Base-by-base conservation (phyloP, 768 basidiomycete species). In the Amanita rimosa region DNA sequence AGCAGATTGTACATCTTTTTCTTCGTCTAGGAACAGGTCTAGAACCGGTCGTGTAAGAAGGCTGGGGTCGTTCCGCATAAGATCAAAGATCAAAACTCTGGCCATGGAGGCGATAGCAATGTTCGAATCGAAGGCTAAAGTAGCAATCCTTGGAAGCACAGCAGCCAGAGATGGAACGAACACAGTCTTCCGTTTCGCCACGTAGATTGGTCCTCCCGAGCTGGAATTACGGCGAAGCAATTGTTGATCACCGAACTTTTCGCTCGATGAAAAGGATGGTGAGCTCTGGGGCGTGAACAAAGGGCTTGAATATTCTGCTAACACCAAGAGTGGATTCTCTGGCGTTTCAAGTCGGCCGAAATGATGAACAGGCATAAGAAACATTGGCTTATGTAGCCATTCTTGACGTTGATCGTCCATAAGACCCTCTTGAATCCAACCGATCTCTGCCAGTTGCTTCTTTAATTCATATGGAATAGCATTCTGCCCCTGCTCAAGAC, bases 11-110 rank as follows among this genome's bases (percentile, higher is more conserved):
- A 79, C 59, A 40, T 75, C 71, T 38, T 68, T 66, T 29, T 72
- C 65, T 17, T 77, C 71, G 8, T 73, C 76, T 3, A 71, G 67
- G 14, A 88, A 64, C 14, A 73, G 62, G 53, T 85, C 83, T 40
- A 86, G 67, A 11, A 79, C 62, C 16, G 82, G 76, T 8, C 84
- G 74, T 10, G 75, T 68, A 24, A 88, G 64, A n/a, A 86, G 66
- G 13, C 70, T 69, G 4, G 85, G 81, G 55, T 90, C 86, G 56
- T 86, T 83, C 17, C 85, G 74, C 77, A 88, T 81, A 41, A 83
- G 62, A 51, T 85, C 80, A 13, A 83, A 54, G 36, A 87, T 57
- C 4, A 75, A 66, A 22, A 69, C 69, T 37, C 79, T 73, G 17
- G 85, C 79, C 3, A 75, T 67, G 24, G 67, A 72, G 9, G 82